phyloP scores from a whole-genome alignment of 208 protist genomes.

The Crithidia fasciculata region DNA sequence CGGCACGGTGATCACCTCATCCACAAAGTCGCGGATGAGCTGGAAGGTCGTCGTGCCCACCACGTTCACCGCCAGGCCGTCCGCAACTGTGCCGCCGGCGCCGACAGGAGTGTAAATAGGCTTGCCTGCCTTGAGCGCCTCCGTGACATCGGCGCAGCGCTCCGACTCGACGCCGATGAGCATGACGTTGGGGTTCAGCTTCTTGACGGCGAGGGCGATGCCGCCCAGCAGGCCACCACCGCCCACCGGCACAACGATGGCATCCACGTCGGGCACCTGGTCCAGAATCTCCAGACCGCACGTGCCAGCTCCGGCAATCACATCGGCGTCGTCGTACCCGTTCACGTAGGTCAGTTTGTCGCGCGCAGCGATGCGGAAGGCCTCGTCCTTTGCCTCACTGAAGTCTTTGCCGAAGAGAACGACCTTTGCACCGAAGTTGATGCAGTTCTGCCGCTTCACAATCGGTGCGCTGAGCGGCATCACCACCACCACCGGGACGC shows the following conservation, averaged over 20 bases:
- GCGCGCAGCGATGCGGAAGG: slow-evolving; percentile 41
- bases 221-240: slow-evolving; percentile 90
- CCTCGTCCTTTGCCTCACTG: slow-evolving; percentile 71
- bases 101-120: slow-evolving; percentile 53
- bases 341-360: slow-evolving; percentile 84
- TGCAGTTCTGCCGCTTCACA: slow-evolving; percentile 84
- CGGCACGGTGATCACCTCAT: slow-evolving; percentile 72
- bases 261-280: slow-evolving; percentile 83
- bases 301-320: slow-evolving; percentile 91
- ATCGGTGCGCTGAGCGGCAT: slow-evolving; percentile 91
- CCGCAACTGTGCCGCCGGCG: slow-evolving; percentile 81
- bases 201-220: slow-evolving; percentile 86
- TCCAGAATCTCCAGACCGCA: slow-evolving; percentile 90
- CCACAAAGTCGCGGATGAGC: slow-evolving; percentile 69
- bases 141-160: slow-evolving; percentile 55
- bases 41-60: slow-evolving; percentile 81
- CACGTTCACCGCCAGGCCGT: slow-evolving; percentile 89
- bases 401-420: slow-evolving; percentile 78
- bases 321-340: slow-evolving; percentile 84
- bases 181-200: slow-evolving; percentile 68
- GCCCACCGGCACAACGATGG: slow-evolving; percentile 89
- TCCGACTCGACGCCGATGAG: slow-evolving; percentile 90
- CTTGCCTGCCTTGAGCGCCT: slow-evolving; percentile 62
- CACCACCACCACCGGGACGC: slow-evolving; percentile 88
- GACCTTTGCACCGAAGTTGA: slow-evolving; percentile 75